Base-by-base conservation (phyloP, 2,329 filamentous ascomycete species). In the Fusarium anguioides region DNA sequence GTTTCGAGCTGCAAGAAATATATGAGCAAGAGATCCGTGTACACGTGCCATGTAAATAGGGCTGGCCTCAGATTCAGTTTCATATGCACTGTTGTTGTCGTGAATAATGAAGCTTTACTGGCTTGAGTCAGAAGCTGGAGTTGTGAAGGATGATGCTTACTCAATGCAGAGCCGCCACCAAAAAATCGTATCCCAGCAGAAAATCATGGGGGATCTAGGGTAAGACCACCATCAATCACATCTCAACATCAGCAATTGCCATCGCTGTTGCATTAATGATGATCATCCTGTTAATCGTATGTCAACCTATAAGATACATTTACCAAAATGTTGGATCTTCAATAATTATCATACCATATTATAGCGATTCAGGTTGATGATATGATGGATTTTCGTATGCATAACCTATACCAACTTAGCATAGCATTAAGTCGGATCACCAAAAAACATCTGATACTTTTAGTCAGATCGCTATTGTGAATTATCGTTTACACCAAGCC, bases 151-250 rank as follows among this genome's bases (percentile, higher is more conserved):
- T 23, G 26, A 42, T 44, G 39, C 51, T 48, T 48, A 57, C 41
- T 57, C 41, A 26, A 15, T 15, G 12, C 26, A 29, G 27, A 12
- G 27, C 24, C 24, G 27, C 14, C 14, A 21, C 39, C 31, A 44
- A 46, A 33, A 53, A 35, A n/a, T 29, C 20, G 27, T 24, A 37
- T 29, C 37, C 36, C 40, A 15, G n/a, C 33, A n/a, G 29, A 33
- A 44, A 31, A 20, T 20, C 23, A 26, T n/a, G 33, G 12, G 15
- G 24, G 51, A 46, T 64, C 3, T 47, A 63, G 60, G 60, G 60
- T 63, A 63, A 21, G 21, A 57, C 29, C 7, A 12, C 2, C 4
- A 27, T 8, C 24, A 24, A 21, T 59, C 8, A 39, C 26, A 41
- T 31, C 44, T 36, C 31, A 39, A 24, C 4, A 15, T 10, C 27